Evolutionary conservation across 257 asterid genomes (phyloP).

Genomic region (Scutellaria minor): DNA sequence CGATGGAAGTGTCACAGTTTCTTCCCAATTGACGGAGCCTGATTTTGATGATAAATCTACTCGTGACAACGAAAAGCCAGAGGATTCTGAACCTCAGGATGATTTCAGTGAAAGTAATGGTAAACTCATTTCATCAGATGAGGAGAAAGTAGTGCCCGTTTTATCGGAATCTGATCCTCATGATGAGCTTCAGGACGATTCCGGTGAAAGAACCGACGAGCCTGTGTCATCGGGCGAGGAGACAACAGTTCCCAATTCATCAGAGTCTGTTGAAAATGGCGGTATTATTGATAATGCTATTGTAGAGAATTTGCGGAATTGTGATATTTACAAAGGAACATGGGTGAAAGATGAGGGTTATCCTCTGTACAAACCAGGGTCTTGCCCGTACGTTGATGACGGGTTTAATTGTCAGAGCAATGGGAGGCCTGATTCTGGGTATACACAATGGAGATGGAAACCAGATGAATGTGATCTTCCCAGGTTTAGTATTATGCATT

Average conservation of each 20-base stretch:
- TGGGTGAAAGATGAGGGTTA: slow-evolving; percentile 87
- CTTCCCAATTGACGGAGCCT: slow-evolving; percentile 27
- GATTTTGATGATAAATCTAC: slow-evolving; percentile 32
- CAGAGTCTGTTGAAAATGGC: slow-evolving; percentile 37
- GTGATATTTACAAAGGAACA: slow-evolving; percentile 71
- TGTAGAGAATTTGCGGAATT: slow-evolving; percentile 45
- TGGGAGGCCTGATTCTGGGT: slow-evolving; percentile 84
- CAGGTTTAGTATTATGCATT: slow-evolving; percentile 49
- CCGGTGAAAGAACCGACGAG: slow-evolving; percentile 21
- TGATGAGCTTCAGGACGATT: slow-evolving; percentile 25
- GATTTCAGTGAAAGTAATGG: slow-evolving; percentile 20
- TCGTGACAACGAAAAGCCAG: slow-evolving; percentile 26
- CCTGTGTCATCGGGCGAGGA: slow-evolving; percentile 26
- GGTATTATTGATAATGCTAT: slow-evolving; percentile 29
- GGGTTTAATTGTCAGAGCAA: slow-evolving; percentile 84
- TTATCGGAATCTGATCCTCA: slow-evolving; percentile 41
- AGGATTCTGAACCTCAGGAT: slow-evolving; percentile 17
- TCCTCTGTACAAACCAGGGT: slow-evolving; percentile 72
- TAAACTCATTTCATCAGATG: slow-evolving; percentile 31
- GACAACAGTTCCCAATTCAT: slow-evolving; percentile 13
- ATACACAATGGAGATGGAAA: slow-evolving; percentile 89
- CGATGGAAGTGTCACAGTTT: slow-evolving; percentile 12
- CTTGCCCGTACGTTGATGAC: slow-evolving; percentile 92
- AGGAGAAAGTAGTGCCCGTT: slow-evolving; percentile 9
- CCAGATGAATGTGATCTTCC: slow-evolving; percentile 92